phyloP scores from a whole-genome alignment of 345 rosid genomes.

The Sapria himalayana region DNA sequence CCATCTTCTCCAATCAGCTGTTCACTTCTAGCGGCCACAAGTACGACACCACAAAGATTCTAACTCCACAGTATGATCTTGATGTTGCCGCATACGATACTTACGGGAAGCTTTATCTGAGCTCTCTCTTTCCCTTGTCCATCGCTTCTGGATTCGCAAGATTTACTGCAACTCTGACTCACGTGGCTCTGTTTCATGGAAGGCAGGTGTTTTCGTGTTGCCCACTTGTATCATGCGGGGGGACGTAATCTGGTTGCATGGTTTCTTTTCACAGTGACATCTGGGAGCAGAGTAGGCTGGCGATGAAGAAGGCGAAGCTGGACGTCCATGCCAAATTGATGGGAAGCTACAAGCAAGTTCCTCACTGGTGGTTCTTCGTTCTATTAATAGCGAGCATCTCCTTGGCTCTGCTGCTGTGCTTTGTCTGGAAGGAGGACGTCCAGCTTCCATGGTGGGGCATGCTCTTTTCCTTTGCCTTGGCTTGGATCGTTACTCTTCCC shows the following conservation, averaged over 20 bases:
- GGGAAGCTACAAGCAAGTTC: conserved; percentile 74
- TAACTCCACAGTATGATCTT: conserved; percentile 46
- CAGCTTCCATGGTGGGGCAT: conserved; percentile 95
- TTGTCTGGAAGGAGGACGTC: conserved; percentile 55
- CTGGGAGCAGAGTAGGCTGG: conserved; percentile 56
- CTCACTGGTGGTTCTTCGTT: conserved; percentile 76
- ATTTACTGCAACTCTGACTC: conserved; percentile 83
- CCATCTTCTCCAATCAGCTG: conserved; percentile 76
- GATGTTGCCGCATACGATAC: conserved; percentile 41
- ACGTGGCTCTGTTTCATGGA: conserved; percentile 92
- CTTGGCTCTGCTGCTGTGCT: conserved; percentile 51
- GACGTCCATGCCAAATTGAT: conserved; percentile 69
- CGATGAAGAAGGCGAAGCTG: conserved; percentile 44
- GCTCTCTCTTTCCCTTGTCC: conserved; percentile 85
- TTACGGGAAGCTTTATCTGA: conserved; percentile 81
- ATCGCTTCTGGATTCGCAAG: conserved; percentile 99
- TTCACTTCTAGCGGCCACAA: conserved; percentile 55
- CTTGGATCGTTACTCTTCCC: conserved; percentile 86
- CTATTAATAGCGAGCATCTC: conserved; percentile 37
- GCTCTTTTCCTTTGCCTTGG: conserved; percentile 74
- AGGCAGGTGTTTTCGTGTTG: conserved; percentile 21
- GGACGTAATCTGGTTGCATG: background rate
- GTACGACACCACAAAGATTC: conserved; percentile 66
- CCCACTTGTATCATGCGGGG: background rate
- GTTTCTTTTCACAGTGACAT: conserved; percentile 46